Evolutionary conservation across 2,329 filamentous ascomycete species (phyloP).

Genomic region (Xylaria sp.): DNA sequence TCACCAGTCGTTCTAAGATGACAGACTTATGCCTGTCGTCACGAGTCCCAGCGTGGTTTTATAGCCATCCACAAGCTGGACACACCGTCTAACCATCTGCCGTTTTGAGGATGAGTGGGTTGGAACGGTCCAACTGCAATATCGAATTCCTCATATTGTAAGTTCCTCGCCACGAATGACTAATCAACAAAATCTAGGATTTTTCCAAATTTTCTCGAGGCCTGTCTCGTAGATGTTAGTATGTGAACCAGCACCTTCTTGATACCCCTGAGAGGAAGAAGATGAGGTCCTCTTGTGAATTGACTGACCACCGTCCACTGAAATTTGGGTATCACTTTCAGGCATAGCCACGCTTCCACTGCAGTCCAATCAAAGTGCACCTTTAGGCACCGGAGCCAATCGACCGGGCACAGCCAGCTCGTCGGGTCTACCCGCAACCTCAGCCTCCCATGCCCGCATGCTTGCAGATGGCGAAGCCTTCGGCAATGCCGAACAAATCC

Average conservation of each 20-base stretch:
- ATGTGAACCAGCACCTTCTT: background rate
- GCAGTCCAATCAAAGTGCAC: background rate
- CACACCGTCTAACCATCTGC: background rate
- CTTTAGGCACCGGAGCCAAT: background rate
- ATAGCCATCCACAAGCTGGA: background rate
- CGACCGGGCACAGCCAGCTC: background rate
- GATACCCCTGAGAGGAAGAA: too few species aligned
- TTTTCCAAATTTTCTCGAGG: conserved; percentile 6
- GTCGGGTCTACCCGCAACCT: background rate
- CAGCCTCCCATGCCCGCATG: background rate
- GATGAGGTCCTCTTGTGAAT: background rate
- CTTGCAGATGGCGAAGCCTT: background rate
- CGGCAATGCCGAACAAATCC: background rate
- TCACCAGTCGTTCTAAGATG: background rate
- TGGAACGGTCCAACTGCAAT: background rate
- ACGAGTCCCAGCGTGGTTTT: background rate
- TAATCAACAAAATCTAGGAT: background rate
- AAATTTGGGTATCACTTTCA: background rate
- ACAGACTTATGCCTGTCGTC: background rate
- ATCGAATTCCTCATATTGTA: background rate
- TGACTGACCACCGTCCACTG: background rate
- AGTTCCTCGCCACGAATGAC: background rate
- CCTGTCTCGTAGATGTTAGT: background rate
- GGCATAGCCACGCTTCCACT: background rate
- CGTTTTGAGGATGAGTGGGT: background rate